Evolutionary conservation across 345 rosid species (phyloP), one percentile per base, ranked within the genome.

Genomic region (Populus nigra): DNA sequence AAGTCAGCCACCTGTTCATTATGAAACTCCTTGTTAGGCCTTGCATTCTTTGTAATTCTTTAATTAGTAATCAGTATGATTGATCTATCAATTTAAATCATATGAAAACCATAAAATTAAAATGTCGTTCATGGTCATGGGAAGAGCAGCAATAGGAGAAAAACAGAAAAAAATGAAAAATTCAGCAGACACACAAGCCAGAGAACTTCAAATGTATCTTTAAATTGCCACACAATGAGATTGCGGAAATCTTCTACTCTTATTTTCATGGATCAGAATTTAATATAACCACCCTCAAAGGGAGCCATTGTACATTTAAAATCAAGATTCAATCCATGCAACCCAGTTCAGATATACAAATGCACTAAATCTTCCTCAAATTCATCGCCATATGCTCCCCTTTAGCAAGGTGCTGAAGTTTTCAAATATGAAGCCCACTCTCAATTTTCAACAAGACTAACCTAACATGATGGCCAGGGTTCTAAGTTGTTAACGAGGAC

Each of bases 1-100:
- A 93, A 85, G 83, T 93, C 97, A 70, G 96, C 97, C 59, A 92
- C 94, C 94, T 96, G 89, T 67, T 71, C 75, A 79, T 16, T 67
- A 81, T 15, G 76, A 78, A 74, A 43, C 71, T 78, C 4, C 41
- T 18, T 67, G 63, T 80, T 47, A 73, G 50, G 63, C 73, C 31
- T 62, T 41, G 5, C 15, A 62, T 63, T 63, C 25, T 63, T 31
- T 2, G 9, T 5, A 31, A 22, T 1, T 20, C 20, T 33, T 1
- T 16, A 67, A 36, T 33, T 20, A 47, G 18, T 47, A 47, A 15
- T 15, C 53, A 47, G 18, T 15, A 67, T 33, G 33, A 33, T 67
- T 65, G 38, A 31, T 25, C 8, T 7, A 31, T 25, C 12, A 65
- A 31, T n/a, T 27, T 29, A 67, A 35, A 17, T 22, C 7, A 36